Evolutionary conservation across 129 eudicot genomes (phyloP).

Genomic region (Smallanthus sonchifolius): DNA sequence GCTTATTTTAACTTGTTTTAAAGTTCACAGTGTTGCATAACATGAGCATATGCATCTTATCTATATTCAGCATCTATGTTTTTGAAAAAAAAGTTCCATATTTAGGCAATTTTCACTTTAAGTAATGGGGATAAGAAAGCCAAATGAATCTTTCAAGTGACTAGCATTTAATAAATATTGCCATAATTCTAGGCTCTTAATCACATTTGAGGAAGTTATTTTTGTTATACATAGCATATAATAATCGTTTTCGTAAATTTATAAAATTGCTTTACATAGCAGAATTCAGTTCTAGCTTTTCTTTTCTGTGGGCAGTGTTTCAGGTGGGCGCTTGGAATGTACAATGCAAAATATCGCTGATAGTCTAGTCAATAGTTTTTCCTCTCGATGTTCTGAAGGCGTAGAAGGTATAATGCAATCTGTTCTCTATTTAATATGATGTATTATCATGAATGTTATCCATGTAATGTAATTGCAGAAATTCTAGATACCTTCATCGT

Average conservation of each 20-base stretch:
- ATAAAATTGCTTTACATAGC: slow-evolving; percentile 1
- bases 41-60: neutral
- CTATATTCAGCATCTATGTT: neutral
- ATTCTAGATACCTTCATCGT: slow-evolving; percentile 85
- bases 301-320: slow-evolving; percentile 47
- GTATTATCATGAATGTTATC: neutral
- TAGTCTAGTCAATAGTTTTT: slow-evolving; percentile 55
- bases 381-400: slow-evolving; percentile 62
- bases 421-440: neutral
- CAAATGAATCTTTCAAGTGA: neutral
- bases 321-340: slow-evolving; percentile 97
- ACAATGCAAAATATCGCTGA: slow-evolving; percentile 99
- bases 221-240: neutral
- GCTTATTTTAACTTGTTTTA: slow-evolving; percentile 5
- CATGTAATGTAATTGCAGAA: slow-evolving; percentile 43
- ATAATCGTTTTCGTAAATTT: neutral
- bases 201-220: neutral
- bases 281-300: slow-evolving; percentile 3
- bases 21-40: neutral
- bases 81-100: neutral
- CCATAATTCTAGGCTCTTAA: neutral
- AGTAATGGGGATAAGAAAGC: neutral
- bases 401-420: slow-evolving; percentile 54
- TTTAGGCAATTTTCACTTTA: neutral
- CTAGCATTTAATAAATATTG: slow-evolving; percentile 4